phyloP scores from a whole-genome alignment of 2,329 filamentous ascomycete genomes.

The Pseudogymnoascus destructans region DNA sequence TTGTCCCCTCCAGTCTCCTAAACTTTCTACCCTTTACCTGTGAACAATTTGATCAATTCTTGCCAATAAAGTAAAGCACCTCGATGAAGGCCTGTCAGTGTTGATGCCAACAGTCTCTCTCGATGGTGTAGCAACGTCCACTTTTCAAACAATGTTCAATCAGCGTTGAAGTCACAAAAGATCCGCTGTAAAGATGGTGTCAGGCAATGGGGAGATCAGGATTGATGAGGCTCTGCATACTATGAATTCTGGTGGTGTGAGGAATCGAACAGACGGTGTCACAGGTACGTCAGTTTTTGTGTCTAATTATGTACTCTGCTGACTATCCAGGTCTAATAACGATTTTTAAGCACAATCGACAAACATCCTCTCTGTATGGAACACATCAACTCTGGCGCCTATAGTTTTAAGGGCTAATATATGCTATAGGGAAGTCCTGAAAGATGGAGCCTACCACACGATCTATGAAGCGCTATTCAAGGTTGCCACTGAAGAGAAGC shows the following conservation, averaged over 20 bases:
- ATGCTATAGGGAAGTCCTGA: slow-evolving; percentile 32
- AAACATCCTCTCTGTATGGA: slow-evolving; percentile 20
- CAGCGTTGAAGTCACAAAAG: not conserved
- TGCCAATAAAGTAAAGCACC: not conserved
- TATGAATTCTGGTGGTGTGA: slow-evolving; percentile 10
- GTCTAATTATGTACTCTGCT: not conserved
- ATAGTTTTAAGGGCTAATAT: slow-evolving; percentile 12
- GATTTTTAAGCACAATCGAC: slow-evolving; percentile 21
- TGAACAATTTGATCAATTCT: not conserved
- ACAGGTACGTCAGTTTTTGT: slow-evolving; percentile 9
- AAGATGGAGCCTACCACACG: slow-evolving; percentile 66
- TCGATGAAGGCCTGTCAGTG: not conserved
- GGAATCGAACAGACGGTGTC: slow-evolving; percentile 12
- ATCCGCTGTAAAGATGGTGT: slow-evolving; percentile 7
- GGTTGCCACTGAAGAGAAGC: slow-evolving; percentile 54
- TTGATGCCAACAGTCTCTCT: not conserved
- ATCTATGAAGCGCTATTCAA: slow-evolving; percentile 73
- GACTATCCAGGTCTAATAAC: slow-evolving; percentile 20
- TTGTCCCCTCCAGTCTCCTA: not conserved
- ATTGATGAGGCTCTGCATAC: slow-evolving; percentile 9
- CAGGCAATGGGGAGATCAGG: slow-evolving; percentile 9
- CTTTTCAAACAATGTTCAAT: slow-evolving; percentile 3
- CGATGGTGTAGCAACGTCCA: not conserved
- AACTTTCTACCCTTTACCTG: not conserved
- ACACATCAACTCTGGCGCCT: not conserved